These are phyloP conservation scores for Ustulina deusta DNA, from an alignment of 2,329 filamentous ascomycete species.

Conservation along the genomic window DNA sequence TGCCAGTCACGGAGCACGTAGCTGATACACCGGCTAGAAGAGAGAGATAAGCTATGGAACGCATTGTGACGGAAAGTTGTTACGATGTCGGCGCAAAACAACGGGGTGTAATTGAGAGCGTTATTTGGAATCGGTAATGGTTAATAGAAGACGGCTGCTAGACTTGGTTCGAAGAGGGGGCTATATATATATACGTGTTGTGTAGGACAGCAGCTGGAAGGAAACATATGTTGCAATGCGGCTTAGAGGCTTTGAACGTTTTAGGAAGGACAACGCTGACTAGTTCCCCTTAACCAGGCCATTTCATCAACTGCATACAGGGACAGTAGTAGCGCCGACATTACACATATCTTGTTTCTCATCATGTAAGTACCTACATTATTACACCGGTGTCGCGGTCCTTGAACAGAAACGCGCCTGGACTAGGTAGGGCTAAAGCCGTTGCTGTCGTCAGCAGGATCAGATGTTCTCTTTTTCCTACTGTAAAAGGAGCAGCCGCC, in stretches of 20 bases:
- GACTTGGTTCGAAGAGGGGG: background rate
- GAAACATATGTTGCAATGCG: slow-evolving; percentile 34
- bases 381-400: background rate
- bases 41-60: slow-evolving; percentile 17
- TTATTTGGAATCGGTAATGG: background rate
- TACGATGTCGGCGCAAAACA: background rate
- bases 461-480: slow-evolving; percentile 16
- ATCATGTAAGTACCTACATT: background rate
- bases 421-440: background rate
- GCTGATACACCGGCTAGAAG: slow-evolving; percentile 31
- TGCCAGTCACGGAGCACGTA: slow-evolving; percentile 44
- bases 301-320: background rate
- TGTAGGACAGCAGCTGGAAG: background rate
- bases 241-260: slow-evolving; percentile 18
- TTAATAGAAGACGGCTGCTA: background rate
- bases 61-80: slow-evolving; percentile 22
- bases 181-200: slow-evolving; percentile 24
- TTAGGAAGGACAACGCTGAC: slow-evolving; percentile 34
- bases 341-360: slow-evolving; percentile 3
- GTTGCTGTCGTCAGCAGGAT: slow-evolving; percentile 29
- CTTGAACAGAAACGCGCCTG: background rate
- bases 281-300: background rate
- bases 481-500: slow-evolving; percentile 10
- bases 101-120: background rate
- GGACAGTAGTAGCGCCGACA: slow-evolving; percentile 3